phyloP scores from a whole-genome alignment of 305 asterid genomes.

The Fraxinus floribunda region DNA sequence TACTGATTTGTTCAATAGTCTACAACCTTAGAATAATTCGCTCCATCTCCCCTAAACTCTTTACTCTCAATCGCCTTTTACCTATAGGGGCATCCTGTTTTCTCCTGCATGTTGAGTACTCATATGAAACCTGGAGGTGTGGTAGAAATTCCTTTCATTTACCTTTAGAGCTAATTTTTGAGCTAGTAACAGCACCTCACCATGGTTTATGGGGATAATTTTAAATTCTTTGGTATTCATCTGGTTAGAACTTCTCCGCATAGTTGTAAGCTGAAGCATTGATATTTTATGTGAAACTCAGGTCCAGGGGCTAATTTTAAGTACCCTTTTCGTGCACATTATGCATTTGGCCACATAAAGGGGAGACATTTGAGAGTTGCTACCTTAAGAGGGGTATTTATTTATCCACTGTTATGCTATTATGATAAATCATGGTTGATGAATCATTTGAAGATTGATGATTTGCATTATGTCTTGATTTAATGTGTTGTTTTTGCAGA shows the following conservation, averaged over 20 bases:
- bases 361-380: neutral
- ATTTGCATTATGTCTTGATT: neutral
- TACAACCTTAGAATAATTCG: neutral
- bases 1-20: neutral
- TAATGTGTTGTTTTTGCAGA: constrained; percentile 25
- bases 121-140: neutral
- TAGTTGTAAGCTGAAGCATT: neutral
- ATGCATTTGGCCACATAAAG: neutral
- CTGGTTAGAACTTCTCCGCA: neutral
- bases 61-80: neutral
- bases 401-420: neutral
- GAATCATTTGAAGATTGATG: neutral
- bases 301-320: neutral
- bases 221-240: neutral
- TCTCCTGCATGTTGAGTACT: neutral
- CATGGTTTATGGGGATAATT: neutral
- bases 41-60: neutral
- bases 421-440: neutral
- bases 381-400: neutral
- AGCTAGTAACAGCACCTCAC: neutral
- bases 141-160: neutral
- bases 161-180: neutral
- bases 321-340: neutral
- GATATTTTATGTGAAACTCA: neutral
- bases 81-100: neutral